phyloP scores from a whole-genome alignment of 768 basidiomycete species.

The Daedalea quercina region DNA sequence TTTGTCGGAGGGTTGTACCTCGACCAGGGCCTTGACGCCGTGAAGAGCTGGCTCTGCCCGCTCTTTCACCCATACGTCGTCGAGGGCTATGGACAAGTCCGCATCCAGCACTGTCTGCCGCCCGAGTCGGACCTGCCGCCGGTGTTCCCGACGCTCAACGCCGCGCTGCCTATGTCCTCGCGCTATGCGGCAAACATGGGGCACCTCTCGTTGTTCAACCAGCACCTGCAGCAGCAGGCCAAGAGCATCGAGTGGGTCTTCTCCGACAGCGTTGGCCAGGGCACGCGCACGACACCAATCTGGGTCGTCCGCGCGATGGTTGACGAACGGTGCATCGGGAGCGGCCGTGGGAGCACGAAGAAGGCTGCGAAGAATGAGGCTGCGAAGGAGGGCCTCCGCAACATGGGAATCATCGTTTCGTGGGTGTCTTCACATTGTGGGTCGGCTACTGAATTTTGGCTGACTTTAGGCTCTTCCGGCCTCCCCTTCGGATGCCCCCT shows the following conservation, averaged over 20 bases:
- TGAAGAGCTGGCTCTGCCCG: conserved; percentile 50
- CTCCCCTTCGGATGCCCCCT: too few species aligned
- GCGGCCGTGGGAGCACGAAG: conserved; percentile 68
- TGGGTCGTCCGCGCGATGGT: conserved; percentile 67
- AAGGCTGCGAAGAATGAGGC: conserved; percentile 77
- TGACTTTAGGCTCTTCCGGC: too few species aligned
- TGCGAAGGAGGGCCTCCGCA: conserved; percentile 58
- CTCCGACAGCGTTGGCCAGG: conserved; percentile 36
- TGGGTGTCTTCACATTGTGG: conserved; percentile 10
- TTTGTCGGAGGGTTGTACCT: conserved; percentile 74
- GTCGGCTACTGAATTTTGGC: neutral
- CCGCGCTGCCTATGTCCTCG: conserved; percentile 14
- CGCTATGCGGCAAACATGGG: conserved; percentile 36
- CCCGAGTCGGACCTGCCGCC: conserved; percentile 28
- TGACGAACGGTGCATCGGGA: conserved; percentile 51
- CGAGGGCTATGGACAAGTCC: conserved; percentile 57
- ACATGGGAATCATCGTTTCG: conserved; percentile 37
- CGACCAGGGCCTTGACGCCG: conserved; percentile 57
- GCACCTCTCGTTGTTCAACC: conserved; percentile 77
- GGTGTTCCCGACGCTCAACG: conserved; percentile 12
- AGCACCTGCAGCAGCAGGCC: conserved; percentile 55
- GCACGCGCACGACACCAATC: conserved; percentile 63
- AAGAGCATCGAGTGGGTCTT: conserved; percentile 68
- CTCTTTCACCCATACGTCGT: conserved; percentile 59
- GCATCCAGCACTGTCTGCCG: conserved; percentile 61